Evolutionary conservation across 1,139 yeast genomes (phyloP).

Genomic region (Geotrichum aggregatum): DNA sequence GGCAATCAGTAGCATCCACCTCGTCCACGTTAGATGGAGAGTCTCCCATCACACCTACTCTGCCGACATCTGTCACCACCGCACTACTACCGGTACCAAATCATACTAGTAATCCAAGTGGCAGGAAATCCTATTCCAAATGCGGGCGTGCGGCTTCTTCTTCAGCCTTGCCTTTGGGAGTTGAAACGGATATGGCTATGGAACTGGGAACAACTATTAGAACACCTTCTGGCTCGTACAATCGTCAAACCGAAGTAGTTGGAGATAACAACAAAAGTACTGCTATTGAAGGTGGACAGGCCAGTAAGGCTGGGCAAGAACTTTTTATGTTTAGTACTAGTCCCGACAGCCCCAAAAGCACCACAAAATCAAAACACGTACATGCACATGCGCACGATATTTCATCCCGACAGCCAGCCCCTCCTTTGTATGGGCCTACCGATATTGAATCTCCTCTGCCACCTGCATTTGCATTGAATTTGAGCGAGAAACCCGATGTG

Average conservation of each 20-base stretch:
- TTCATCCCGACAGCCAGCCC: too few relatives aligned
- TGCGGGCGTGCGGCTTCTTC: background rate
- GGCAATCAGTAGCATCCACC: slow-evolving; percentile 9
- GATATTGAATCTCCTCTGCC: background rate
- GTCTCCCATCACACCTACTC: slow-evolving; percentile 12
- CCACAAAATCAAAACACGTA: too few relatives aligned
- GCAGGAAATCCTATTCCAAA: background rate
- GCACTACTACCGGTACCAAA: background rate
- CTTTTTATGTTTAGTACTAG: too few relatives aligned
- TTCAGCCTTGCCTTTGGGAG: slow-evolving; percentile 6
- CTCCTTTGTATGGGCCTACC: background rate
- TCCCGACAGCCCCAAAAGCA: too few relatives aligned
- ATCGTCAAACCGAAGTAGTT: too few relatives aligned
- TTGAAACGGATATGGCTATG: too few relatives aligned
- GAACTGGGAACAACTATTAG: too few relatives aligned
- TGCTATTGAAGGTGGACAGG: too few relatives aligned
- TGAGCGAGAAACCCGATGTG: background rate
- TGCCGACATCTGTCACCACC: background rate
- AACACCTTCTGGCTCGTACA: too few relatives aligned
- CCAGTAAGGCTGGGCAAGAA: too few relatives aligned
- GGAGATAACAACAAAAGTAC: too few relatives aligned
- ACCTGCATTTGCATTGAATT: background rate
- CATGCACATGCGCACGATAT: too few relatives aligned
- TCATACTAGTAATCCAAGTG: background rate
- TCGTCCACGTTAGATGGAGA: slow-evolving; percentile 9